Evolutionary conservation across 2,329 filamentous ascomycete species (phyloP).

Genomic region (Exophiala xenobiotica): DNA sequence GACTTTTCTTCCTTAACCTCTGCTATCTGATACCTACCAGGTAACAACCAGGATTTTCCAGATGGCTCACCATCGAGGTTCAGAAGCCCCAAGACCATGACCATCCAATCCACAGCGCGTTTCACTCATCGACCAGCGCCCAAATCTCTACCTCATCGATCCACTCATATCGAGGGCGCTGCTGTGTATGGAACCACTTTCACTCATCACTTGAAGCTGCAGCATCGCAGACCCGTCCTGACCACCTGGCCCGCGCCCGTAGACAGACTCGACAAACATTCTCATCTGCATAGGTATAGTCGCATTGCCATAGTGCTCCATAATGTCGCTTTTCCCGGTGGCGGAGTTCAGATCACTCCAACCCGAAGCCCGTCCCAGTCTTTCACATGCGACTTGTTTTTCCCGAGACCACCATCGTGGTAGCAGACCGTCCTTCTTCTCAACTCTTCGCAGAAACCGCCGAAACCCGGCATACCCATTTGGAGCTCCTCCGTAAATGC

Average conservation of each 20-base stretch:
- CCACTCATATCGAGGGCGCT: not conserved
- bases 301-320: conserved; percentile 45
- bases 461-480: conserved; percentile 5
- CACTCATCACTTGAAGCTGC: conserved; percentile 1
- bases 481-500: conserved; percentile 33
- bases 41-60: too few species aligned
- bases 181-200: not conserved
- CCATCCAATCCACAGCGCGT: too few species aligned
- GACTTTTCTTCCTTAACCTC: too few species aligned
- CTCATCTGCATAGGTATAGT: conserved; percentile 53
- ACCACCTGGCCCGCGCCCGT: conserved; percentile 3
- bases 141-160: not conserved
- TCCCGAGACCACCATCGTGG: conserved; percentile 47
- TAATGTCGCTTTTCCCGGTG: conserved; percentile 30
- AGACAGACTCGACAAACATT: conserved; percentile 45
- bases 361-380: conserved; percentile 31
- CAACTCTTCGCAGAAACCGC: conserved; percentile 7
- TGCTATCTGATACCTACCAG: too few species aligned
- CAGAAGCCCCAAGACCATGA: too few species aligned
- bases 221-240: conserved; percentile 6
- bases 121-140: too few species aligned
- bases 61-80: too few species aligned
- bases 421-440: conserved; percentile 29
- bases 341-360: conserved; percentile 5
- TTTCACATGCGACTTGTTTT: conserved; percentile 43